These are phyloP conservation scores for Physocladia obscura DNA, from an alignment of 192 early-diverging fungal species.

Conservation along the genomic window DNA sequence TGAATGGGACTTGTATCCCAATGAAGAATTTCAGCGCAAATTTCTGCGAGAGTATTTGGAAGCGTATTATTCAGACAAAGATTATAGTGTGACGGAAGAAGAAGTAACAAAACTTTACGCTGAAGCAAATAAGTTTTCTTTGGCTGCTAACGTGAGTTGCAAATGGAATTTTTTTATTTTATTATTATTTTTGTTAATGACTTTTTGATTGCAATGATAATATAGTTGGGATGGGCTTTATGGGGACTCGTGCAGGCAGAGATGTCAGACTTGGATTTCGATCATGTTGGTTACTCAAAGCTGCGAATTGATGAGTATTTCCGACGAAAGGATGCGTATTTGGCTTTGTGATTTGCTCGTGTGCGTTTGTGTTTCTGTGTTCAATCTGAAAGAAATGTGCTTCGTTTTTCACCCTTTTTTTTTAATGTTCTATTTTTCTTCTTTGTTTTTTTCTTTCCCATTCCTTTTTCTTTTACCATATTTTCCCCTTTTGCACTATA, in stretches of 20 bases:
- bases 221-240: constrained; percentile 23
- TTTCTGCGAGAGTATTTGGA: constrained; percentile 80
- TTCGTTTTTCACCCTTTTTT: too few species aligned
- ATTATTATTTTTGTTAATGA: neutral
- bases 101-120: constrained; percentile 65
- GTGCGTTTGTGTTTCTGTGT: too few species aligned
- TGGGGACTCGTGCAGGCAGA: constrained; percentile 66
- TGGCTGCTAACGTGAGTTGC: constrained; percentile 92
- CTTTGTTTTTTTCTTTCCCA: too few species aligned
- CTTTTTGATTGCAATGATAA: too few species aligned
- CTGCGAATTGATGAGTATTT: constrained; percentile 73
- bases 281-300: constrained; percentile 85
- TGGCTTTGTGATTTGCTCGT: constrained; percentile 32
- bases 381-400: too few species aligned
- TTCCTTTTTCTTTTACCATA: too few species aligned
- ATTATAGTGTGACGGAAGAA: constrained; percentile 27
- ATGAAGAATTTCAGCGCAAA: constrained; percentile 62
- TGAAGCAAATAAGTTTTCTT: constrained; percentile 77
- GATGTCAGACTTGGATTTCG: constrained; percentile 92
- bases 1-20: constrained; percentile 82
- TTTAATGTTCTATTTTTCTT: too few species aligned
- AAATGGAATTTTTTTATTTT: constrained; percentile 26
- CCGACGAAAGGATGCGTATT: constrained; percentile 24
- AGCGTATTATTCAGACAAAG: neutral
- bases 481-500: too few species aligned